Conservation (phyloP, 164 flowering plant genomes). For the Tinospora cordifolia region DNA sequence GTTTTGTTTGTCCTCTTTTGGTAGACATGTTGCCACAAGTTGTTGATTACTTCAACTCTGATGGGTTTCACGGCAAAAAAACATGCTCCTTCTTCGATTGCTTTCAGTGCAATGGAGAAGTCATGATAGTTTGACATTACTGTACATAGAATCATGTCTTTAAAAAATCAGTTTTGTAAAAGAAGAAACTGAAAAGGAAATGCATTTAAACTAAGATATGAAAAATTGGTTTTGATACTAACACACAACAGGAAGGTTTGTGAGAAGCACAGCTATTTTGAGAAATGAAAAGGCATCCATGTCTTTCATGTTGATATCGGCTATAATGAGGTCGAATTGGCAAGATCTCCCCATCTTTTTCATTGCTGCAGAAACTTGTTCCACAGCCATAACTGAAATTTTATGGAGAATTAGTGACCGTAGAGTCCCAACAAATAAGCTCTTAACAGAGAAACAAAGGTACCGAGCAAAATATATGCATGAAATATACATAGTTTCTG, state of each 20-base stretch:
- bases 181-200: background rate
- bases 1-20: background rate
- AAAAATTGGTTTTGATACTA: background rate
- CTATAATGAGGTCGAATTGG: background rate
- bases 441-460: background rate
- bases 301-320: background rate
- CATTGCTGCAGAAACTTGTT: background rate
- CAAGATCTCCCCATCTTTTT: background rate
- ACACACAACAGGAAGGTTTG: background rate
- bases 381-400: background rate
- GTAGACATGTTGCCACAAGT: background rate
- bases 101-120: background rate
- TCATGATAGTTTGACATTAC: background rate
- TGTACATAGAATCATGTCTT: background rate
- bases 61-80: background rate
- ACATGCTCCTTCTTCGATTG: background rate
- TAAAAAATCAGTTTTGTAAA: background rate
- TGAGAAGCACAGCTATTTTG: background rate
- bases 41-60: background rate
- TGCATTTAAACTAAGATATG: background rate
- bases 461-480: background rate
- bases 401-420: background rate
- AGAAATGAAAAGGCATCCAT: background rate
- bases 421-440: background rate
- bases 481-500: background rate